Evolutionary conservation across 345 rosid genomes (phyloP).

Genomic region (Chamaenerion angustifolium): DNA sequence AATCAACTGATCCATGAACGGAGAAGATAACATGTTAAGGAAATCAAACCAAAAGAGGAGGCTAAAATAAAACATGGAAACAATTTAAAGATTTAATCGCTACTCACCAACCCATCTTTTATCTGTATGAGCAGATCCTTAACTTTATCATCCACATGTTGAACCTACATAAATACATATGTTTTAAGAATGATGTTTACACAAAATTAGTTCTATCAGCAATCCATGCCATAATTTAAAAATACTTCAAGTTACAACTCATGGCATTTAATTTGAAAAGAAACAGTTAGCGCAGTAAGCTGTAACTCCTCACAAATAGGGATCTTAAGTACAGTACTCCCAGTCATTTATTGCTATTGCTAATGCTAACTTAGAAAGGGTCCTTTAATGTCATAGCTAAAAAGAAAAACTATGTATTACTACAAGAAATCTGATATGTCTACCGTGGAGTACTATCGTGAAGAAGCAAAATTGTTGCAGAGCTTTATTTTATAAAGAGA

Average conservation of each 20-base stretch:
- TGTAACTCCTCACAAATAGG: too few species aligned
- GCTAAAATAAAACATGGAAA: background rate
- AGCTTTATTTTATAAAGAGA: too few species aligned
- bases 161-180: constrained; percentile 36
- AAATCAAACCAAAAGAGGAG: background rate
- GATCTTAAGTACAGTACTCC: too few species aligned
- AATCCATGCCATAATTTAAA: background rate
- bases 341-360: too few species aligned
- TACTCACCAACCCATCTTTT: constrained; percentile 39
- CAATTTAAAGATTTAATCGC: background rate
- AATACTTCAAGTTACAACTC: background rate
- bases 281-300: too few species aligned
- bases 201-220: background rate
- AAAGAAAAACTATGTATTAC: too few species aligned
- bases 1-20: background rate
- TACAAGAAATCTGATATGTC: too few species aligned
- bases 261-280: too few species aligned
- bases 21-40: background rate
- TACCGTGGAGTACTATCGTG: too few species aligned
- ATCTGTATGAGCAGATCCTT: constrained; percentile 41
- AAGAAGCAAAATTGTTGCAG: too few species aligned
- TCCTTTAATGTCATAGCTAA: too few species aligned
- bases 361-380: too few species aligned
- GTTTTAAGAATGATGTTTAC: background rate
- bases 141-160: constrained; percentile 67